Percentiles rank a stretch among this genome's conserved stretches.
phyloP scores from a whole-genome alignment of 768 basidiomycete species.

The Leccinellum luteum region DNA sequence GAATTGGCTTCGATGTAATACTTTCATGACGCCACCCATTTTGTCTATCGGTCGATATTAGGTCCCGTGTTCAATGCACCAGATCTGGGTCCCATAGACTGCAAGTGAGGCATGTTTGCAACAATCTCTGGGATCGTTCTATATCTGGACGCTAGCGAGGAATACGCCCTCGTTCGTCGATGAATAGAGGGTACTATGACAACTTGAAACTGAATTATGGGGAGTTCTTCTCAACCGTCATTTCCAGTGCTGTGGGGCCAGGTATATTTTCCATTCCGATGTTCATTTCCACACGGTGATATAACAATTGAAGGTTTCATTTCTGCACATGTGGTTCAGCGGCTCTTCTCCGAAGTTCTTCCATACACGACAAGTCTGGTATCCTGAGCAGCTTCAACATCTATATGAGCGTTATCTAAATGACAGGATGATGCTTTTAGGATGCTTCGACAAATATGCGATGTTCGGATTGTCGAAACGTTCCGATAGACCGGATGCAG shows the following conservation, averaged over 20 bases:
- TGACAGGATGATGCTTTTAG: neutral
- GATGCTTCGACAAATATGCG: neutral
- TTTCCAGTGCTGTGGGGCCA: neutral
- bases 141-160: neutral
- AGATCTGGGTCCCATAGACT: neutral
- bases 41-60: neutral
- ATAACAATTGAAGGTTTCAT: neutral
- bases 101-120: neutral
- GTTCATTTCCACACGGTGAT: neutral
- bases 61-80: neutral
- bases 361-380: neutral
- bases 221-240: neutral
- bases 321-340: neutral
- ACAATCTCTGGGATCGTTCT: neutral
- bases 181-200: neutral
- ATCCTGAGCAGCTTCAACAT: neutral
- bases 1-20: neutral
- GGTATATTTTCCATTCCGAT: neutral
- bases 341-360: neutral
- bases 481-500: neutral
- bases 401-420: neutral
- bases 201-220: neutral
- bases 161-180: neutral
- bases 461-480: neutral
- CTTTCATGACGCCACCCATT: neutral